A percentile compares a stretch with the other conserved stretches of the same genome.
phyloP scores from a whole-genome alignment of 805 yeast species.

The Barnettozyma populi region DNA sequence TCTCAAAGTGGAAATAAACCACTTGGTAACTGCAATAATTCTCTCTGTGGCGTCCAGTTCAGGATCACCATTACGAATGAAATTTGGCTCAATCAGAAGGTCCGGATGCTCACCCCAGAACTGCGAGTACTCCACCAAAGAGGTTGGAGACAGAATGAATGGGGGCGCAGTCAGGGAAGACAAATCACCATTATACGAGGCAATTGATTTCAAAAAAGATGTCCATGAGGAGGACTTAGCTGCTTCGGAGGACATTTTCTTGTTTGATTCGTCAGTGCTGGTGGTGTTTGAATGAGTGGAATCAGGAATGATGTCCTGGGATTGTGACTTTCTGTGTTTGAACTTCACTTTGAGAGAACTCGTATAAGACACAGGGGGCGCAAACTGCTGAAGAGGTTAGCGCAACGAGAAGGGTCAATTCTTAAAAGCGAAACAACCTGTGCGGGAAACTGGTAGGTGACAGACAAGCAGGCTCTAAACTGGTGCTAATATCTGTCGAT shows the following conservation, averaged over 20 bases:
- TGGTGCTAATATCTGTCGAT: not conserved
- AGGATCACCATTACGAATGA: conserved; percentile 34
- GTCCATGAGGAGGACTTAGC: conserved; percentile 67
- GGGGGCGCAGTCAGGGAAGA: conserved; percentile 97
- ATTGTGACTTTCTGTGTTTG: conserved; percentile 8
- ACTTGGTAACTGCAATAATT: conserved; percentile 74
- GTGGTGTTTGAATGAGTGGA: not conserved
- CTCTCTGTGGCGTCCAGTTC: conserved; percentile 56
- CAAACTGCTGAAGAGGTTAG: not conserved
- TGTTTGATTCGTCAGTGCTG: not conserved
- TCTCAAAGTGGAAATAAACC: conserved; percentile 88
- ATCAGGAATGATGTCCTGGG: conserved; percentile 4
- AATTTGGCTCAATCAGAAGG: conserved; percentile 67
- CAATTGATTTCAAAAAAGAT: conserved; percentile 81
- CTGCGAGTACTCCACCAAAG: conserved; percentile 85
- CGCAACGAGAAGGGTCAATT: not conserved
- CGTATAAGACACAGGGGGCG: not conserved
- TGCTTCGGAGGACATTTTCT: conserved; percentile 29
- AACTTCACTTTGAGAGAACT: conserved; percentile 19
- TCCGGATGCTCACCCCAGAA: conserved; percentile 96
- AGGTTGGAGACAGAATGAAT: conserved; percentile 85
- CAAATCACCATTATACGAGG: conserved; percentile 89
- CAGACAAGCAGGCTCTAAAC: not conserved
- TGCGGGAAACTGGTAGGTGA: not conserved
- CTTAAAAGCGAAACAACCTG: not conserved